A percentile compares a stretch with the other conserved stretches of the same genome.
Evolutionary conservation across 2,329 filamentous ascomycete genomes (phyloP).

Genomic region (Clarireedia sp.): DNA sequence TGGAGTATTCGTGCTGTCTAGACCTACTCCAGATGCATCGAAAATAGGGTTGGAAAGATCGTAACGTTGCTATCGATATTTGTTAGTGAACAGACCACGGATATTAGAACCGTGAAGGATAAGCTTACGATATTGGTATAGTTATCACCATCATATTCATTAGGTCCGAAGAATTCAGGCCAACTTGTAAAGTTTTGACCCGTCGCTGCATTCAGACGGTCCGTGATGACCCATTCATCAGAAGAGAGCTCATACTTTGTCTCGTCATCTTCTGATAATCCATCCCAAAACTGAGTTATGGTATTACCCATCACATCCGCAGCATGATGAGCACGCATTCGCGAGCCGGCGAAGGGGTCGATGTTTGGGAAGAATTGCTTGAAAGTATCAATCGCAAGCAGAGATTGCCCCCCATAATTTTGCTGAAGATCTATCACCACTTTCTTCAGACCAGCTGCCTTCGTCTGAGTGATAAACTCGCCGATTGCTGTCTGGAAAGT

Average conservation of each 20-base stretch:
- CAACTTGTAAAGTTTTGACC: conserved; percentile 19
- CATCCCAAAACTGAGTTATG: conserved; percentile 20
- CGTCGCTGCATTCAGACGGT: conserved; percentile 16
- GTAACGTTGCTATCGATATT: conserved; percentile 18
- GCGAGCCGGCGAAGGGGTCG: conserved; percentile 20
- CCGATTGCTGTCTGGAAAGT: conserved; percentile 28
- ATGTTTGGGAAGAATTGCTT: conserved; percentile 30
- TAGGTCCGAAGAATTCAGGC: conserved; percentile 18
- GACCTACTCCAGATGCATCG: conserved; percentile 13
- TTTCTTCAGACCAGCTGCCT: conserved; percentile 41
- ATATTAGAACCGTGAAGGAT: not conserved
- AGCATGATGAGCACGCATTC: conserved; percentile 19
- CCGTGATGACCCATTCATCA: conserved; percentile 20
- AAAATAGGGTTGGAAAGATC: conserved; percentile 20
- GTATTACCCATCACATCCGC: conserved; percentile 18
- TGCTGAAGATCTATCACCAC: conserved; percentile 55
- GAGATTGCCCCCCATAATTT: conserved; percentile 53
- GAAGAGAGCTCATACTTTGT: conserved; percentile 14
- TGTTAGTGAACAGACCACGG: not conserved
- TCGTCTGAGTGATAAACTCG: conserved; percentile 37
- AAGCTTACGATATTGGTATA: conserved; percentile 19
- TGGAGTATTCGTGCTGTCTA: conserved; percentile 12
- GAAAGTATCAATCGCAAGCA: conserved; percentile 49
- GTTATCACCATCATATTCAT: conserved; percentile 15
- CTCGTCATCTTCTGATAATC: conserved; percentile 6